phyloP scores from a whole-genome alignment of 2,329 filamentous ascomycete genomes.

The Colletotrichum neosansevieriae region DNA sequence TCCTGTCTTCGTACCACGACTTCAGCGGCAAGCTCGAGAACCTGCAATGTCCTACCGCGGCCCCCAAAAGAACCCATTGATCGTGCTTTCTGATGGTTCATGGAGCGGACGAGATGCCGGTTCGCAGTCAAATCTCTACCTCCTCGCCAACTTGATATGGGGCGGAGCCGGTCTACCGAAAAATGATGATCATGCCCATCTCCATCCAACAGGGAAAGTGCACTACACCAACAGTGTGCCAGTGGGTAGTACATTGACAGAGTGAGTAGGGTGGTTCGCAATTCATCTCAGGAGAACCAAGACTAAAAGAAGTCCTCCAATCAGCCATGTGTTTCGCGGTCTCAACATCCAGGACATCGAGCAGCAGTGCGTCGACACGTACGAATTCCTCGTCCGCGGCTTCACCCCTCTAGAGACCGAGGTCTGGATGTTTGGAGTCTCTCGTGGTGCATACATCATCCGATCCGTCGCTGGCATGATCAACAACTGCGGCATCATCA shows the following conservation, averaged over 20 bases:
- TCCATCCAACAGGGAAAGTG: slow-evolving; percentile 23
- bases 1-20: not conserved
- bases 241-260: slow-evolving; percentile 19
- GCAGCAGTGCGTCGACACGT: slow-evolving; percentile 41
- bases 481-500: slow-evolving; percentile 47
- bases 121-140: slow-evolving; percentile 40
- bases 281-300: fast-evolving
- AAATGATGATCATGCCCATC: slow-evolving; percentile 17
- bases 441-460: slow-evolving; percentile 44
- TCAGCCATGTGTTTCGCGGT: slow-evolving; percentile 16
- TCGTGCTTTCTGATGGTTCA: slow-evolving; percentile 42
- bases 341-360: slow-evolving; percentile 32
- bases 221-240: slow-evolving; percentile 27
- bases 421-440: slow-evolving; percentile 46
- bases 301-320: not conserved
- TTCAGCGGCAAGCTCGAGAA: not conserved
- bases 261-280: not conserved
- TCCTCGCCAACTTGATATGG: slow-evolving; percentile 40
- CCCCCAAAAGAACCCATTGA: slow-evolving; percentile 30
- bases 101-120: slow-evolving; percentile 43
- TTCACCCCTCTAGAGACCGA: slow-evolving; percentile 36
- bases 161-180: slow-evolving; percentile 8
- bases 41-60: slow-evolving; percentile 25
- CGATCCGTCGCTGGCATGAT: slow-evolving; percentile 46
- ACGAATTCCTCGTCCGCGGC: slow-evolving; percentile 34